A percentile compares a stretch with the other conserved stretches of the same genome.
Evolutionary conservation across 768 basidiomycete genomes (phyloP).

Genomic region (Rhodosporidiobolus sp.): DNA sequence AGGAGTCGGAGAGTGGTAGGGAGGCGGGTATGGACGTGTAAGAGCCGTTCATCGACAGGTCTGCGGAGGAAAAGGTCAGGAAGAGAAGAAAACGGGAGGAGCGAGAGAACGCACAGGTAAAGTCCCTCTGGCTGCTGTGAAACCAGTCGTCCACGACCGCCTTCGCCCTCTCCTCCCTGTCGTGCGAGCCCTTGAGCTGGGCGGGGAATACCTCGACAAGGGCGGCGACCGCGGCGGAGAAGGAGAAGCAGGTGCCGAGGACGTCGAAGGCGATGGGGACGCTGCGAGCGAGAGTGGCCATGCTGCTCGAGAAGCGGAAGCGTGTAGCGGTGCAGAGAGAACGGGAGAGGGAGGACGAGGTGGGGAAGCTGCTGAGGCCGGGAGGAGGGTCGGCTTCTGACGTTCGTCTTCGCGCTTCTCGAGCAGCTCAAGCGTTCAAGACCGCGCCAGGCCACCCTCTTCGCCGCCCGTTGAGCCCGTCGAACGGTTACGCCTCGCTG

Average conservation of each 20-base stretch:
- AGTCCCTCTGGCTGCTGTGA: conserved; percentile 30
- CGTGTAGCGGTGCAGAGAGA: no score
- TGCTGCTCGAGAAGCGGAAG: neutral
- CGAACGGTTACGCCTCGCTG: no score
- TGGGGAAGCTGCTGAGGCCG: no score
- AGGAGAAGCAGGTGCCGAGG: conserved; percentile 26
- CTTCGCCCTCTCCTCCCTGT: neutral
- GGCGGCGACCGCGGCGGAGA: neutral
- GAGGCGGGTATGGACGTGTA: conserved; percentile 16
- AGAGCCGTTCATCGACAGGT: conserved; percentile 24
- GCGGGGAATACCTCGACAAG: conserved; percentile 15
- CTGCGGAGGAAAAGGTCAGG: neutral
- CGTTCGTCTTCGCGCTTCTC: no score
- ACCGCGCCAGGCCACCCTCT: no score
- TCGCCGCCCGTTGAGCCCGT: no score
- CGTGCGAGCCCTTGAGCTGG: neutral
- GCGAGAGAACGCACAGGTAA: conserved; percentile 12
- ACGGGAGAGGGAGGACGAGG: no score
- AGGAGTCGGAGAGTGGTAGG: fast-evolving
- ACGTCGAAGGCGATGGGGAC: conserved; percentile 31
- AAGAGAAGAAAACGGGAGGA: neutral
- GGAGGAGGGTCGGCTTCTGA: no score
- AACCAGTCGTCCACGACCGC: conserved; percentile 31
- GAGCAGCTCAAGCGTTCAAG: no score
- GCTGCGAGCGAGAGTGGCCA: neutral